phyloP scores from a whole-genome alignment of 1,284 basidiomycete genomes.

The Cerrena zonata region DNA sequence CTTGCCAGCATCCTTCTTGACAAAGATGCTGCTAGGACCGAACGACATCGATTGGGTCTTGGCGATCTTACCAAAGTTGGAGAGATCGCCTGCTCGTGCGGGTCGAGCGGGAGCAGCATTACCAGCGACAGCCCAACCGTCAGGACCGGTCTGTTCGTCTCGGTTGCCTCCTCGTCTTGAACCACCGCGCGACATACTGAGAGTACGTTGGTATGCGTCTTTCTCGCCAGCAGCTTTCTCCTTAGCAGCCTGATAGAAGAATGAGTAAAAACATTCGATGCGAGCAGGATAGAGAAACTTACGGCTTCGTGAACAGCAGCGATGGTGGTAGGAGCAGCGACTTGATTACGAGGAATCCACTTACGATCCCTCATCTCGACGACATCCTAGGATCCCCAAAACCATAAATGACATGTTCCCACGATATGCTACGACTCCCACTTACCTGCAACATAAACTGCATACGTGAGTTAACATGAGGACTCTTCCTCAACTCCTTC shows the following conservation, averaged over 20 bases:
- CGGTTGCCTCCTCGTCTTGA: slow-evolving; percentile 85
- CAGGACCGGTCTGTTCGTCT: slow-evolving; percentile 49
- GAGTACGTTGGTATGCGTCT: slow-evolving; percentile 45
- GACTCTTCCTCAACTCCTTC: slow-evolving; percentile 71
- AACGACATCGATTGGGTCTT: slow-evolving; percentile 63
- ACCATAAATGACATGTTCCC: background rate
- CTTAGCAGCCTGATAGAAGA: slow-evolving; percentile 47
- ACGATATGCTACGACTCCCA: slow-evolving; percentile 12
- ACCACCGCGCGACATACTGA: slow-evolving; percentile 69
- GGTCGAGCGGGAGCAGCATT: slow-evolving; percentile 54
- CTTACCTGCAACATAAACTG: slow-evolving; percentile 90
- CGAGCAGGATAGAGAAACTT: slow-evolving; percentile 25
- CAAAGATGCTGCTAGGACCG: slow-evolving; percentile 77
- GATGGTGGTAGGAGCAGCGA: slow-evolving; percentile 82
- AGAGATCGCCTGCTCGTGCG: slow-evolving; percentile 80
- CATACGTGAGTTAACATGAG: slow-evolving; percentile 79
- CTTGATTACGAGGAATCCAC: slow-evolving; percentile 73
- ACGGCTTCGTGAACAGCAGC: slow-evolving; percentile 86
- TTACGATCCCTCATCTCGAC: slow-evolving; percentile 81
- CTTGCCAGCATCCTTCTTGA: slow-evolving; percentile 50
- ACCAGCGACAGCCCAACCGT: slow-evolving; percentile 86
- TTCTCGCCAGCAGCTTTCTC: slow-evolving; percentile 68
- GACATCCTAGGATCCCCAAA: slow-evolving; percentile 43
- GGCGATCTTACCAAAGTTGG: slow-evolving; percentile 81
- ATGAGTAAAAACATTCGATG: slow-evolving; percentile 1